phyloP scores from a whole-genome alignment of 2,329 filamentous ascomycete genomes.

The Emergomyces pasteurianus region DNA sequence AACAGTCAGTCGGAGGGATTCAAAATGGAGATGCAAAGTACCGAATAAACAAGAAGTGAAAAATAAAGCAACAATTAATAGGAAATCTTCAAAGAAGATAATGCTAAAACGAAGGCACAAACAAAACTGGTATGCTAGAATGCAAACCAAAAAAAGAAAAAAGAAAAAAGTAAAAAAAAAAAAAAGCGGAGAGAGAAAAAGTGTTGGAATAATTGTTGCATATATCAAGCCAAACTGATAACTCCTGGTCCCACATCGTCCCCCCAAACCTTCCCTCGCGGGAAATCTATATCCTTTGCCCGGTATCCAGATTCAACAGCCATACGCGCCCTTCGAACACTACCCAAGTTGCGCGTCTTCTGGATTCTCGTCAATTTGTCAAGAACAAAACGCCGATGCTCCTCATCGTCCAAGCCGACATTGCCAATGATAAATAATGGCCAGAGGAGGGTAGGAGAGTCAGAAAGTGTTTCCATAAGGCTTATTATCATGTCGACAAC shows the following conservation, averaged over 20 bases:
- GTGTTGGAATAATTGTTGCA: no score
- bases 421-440: conserved; percentile 18
- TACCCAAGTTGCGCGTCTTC: conserved; percentile 18
- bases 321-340: conserved; percentile 15
- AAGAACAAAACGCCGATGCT: conserved; percentile 20
- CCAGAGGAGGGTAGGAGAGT: conserved; percentile 15
- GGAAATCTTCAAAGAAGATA: background rate
- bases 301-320: conserved; percentile 16
- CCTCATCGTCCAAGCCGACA: conserved; percentile 14
- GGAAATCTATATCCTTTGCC: conserved; percentile 9
- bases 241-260: background rate
- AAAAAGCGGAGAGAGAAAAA: no score
- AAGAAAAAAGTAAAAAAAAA: no score
- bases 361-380: conserved; percentile 17
- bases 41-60: background rate
- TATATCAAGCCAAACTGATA: conserved; percentile 9
- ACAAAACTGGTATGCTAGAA: background rate
- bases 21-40: background rate
- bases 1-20: background rate
- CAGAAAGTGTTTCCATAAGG: conserved; percentile 13
- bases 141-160: no score
- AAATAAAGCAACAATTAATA: background rate
- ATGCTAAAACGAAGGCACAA: background rate
- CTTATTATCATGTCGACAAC: conserved; percentile 13
- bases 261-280: conserved; percentile 9